A percentile compares a stretch with the other conserved stretches of the same genome.
These are phyloP conservation scores for Xylariaceae sp. DNA, from an alignment of 2,329 filamentous ascomycete genomes.

Conservation along the genomic window DNA sequence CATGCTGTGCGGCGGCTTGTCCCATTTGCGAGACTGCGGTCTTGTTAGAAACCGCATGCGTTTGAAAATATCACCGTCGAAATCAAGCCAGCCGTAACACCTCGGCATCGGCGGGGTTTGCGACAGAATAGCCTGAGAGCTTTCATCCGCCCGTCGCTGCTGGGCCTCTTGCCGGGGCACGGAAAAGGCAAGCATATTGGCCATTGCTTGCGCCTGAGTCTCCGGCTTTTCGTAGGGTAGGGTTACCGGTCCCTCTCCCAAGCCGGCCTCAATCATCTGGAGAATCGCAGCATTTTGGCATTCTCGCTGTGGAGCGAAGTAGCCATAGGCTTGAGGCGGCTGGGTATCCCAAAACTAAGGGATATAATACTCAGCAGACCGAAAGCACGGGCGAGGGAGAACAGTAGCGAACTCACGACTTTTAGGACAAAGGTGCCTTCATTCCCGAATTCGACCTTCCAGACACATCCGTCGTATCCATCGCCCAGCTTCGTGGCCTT, in stretches of 20 bases:
- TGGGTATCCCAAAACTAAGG: constrained; percentile 15
- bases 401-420: constrained; percentile 11
- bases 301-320: constrained; percentile 15
- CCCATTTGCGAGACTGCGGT: neutral
- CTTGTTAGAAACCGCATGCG: neutral
- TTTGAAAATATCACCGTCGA: constrained; percentile 4
- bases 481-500: constrained; percentile 6
- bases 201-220: constrained; percentile 5
- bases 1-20: constrained; percentile 7
- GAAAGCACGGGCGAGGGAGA: neutral
- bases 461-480: constrained; percentile 13
- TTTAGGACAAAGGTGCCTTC: constrained; percentile 14
- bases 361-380: constrained; percentile 1
- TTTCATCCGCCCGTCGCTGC: neutral
- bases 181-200: constrained; percentile 10
- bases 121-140: neutral
- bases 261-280: constrained; percentile 12
- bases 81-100: constrained; percentile 14
- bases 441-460: constrained; percentile 13
- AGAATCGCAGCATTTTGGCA: constrained; percentile 18
- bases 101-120: neutral
- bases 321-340: constrained; percentile 3
- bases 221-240: neutral
- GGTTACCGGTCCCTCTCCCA: constrained; percentile 5
- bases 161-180: neutral